Percentiles rank a stretch among this genome's conserved stretches.
These are phyloP conservation scores for Plasmodium adleri DNA, from an alignment of 169 alveolate species.

Conservation along the genomic window DNA sequence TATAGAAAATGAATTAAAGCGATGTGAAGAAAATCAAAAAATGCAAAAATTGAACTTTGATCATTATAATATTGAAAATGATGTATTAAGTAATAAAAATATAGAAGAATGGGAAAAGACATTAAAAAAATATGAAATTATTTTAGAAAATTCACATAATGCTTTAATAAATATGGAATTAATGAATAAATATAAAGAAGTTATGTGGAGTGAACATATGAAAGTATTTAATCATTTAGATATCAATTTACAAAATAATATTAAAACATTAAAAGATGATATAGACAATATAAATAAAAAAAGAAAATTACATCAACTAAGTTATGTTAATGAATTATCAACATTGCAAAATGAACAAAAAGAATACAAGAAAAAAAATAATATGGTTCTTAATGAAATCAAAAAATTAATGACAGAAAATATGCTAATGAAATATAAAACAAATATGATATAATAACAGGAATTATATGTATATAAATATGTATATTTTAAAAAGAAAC, in stretches of 20 bases:
- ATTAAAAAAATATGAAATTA: constrained; percentile 20
- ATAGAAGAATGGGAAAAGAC: constrained; percentile 18
- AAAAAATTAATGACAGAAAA: constrained; percentile 36
- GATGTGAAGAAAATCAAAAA: constrained; percentile 29
- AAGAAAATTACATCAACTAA: constrained; percentile 48
- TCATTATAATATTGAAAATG: constrained; percentile 25
- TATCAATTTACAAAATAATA: constrained; percentile 36
- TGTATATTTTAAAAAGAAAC: not conserved
- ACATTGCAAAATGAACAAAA: constrained; percentile 45
- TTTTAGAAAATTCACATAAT: constrained; percentile 57
- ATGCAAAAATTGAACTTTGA: constrained; percentile 26
- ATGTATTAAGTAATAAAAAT: constrained; percentile 11
- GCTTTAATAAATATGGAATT: constrained; percentile 57
- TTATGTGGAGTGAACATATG: constrained; percentile 69
- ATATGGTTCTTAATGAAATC: constrained; percentile 26
- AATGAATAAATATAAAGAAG: constrained; percentile 56
- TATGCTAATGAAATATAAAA: constrained; percentile 30
- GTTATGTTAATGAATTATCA: constrained; percentile 40
- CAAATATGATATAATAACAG: constrained; percentile 3
- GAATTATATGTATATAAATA: not conserved
- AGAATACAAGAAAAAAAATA: constrained; percentile 29
- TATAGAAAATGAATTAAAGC: constrained; percentile 35
- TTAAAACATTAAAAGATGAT: constrained; percentile 34
- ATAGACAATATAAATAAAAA: constrained; percentile 57
- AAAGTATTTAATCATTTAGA: constrained; percentile 30